Percentiles rank a stretch among this genome's conserved stretches.
phyloP scores from a whole-genome alignment of 164 flowering plant species.

The Vitis rotundifolia region DNA sequence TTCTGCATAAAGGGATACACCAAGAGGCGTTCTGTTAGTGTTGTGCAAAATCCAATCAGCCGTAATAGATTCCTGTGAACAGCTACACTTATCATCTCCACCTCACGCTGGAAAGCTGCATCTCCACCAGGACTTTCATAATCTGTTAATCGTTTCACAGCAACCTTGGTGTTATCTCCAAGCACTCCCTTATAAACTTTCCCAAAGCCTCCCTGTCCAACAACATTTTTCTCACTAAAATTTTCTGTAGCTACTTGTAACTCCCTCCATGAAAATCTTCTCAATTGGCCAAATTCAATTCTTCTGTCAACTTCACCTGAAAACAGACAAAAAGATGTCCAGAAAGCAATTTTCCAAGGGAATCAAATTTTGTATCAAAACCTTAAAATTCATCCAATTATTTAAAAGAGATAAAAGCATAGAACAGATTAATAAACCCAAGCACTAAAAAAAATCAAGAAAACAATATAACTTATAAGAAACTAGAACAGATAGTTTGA shows the following conservation, averaged over 20 bases:
- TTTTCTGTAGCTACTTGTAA: conserved; percentile 86
- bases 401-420: too few relatives aligned
- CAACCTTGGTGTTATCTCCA: conserved; percentile 75
- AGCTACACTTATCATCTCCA: conserved; percentile 98
- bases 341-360: background rate
- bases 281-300: conserved; percentile 91
- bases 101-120: conserved; percentile 92
- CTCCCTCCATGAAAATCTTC: conserved; percentile 89
- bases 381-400: too few relatives aligned
- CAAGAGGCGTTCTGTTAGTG: conserved; percentile 86
- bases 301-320: conserved; percentile 91
- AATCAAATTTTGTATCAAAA: background rate
- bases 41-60: conserved; percentile 89
- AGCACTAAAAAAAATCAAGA: too few relatives aligned
- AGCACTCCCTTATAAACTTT: conserved; percentile 94
- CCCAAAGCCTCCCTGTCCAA: conserved; percentile 98
- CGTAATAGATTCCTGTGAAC: conserved; percentile 84
- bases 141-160: conserved; percentile 89
- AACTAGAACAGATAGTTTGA: too few relatives aligned
- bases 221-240: conserved; percentile 85
- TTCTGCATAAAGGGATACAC: conserved; percentile 97
- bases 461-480: too few relatives aligned
- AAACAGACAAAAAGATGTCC: conserved; percentile 1
- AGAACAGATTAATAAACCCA: too few relatives aligned
- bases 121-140: conserved; percentile 94